These are phyloP conservation scores for Phytopythium aichiense DNA, from an alignment of 352 stramenopile genomes.

Conservation along the genomic window DNA sequence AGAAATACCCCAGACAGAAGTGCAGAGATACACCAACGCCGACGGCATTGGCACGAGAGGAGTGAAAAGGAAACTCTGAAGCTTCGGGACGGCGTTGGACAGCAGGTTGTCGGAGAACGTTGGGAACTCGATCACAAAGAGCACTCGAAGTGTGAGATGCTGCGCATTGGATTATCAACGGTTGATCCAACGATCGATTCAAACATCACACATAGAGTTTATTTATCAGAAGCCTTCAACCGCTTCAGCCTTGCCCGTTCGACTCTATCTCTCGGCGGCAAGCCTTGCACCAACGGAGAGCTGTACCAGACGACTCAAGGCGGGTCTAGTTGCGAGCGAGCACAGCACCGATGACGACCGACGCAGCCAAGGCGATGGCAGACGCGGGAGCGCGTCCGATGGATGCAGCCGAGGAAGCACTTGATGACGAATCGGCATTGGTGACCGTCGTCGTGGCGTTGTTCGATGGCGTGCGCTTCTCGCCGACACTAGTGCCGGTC, in stretches of 20 bases:
- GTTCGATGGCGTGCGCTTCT: constrained; percentile 28
- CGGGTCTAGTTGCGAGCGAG: background rate
- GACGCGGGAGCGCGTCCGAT: constrained; percentile 1
- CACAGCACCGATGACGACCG: background rate
- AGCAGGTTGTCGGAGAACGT: constrained; percentile 1
- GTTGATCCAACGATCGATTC: background rate
- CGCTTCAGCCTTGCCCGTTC: background rate
- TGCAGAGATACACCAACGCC: background rate
- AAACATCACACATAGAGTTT: background rate
- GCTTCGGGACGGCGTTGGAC: background rate
- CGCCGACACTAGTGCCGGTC: constrained; percentile 19
- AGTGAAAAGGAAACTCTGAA: background rate
- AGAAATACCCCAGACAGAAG: background rate
- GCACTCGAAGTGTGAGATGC: background rate
- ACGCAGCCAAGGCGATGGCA: background rate
- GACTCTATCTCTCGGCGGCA: background rate
- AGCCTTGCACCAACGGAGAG: background rate
- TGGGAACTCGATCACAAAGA: background rate
- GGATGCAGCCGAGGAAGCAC: background rate
- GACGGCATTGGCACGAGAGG: background rate
- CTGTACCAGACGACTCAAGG: background rate
- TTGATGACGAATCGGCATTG: background rate
- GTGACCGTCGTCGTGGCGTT: constrained; percentile 3
- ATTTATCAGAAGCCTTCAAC: constrained; percentile 2
- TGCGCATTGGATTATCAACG: too few species aligned